phyloP scores from a whole-genome alignment of 2,329 filamentous ascomycete genomes.

The Exophiala mesophila region DNA sequence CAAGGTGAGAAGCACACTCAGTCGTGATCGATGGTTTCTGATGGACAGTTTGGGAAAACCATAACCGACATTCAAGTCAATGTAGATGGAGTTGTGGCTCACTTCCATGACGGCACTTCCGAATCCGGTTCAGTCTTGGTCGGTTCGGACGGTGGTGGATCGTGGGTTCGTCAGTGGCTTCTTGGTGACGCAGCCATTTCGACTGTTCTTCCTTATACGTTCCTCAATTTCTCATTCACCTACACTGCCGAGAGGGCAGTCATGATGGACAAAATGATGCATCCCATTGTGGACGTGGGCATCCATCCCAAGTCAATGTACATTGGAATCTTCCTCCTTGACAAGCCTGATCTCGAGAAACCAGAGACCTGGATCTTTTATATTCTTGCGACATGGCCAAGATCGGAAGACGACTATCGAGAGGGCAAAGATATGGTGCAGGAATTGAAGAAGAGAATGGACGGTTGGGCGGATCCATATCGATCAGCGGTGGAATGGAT shows the following conservation, averaged over 20 bases:
- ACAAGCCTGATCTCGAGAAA: conserved; percentile 21
- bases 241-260: conserved; percentile 21
- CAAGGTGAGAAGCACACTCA: too few relatives aligned
- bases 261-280: conserved; percentile 24
- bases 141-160: conserved; percentile 25
- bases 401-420: conserved; percentile 6
- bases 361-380: conserved; percentile 25
- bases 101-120: conserved; percentile 22
- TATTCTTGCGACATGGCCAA: conserved; percentile 20
- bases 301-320: conserved; percentile 24
- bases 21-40: too few relatives aligned
- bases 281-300: conserved; percentile 25
- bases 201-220: conserved; percentile 13
- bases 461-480: conserved; percentile 22
- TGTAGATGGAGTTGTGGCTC: conserved; percentile 16
- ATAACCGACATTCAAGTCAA: conserved; percentile 16
- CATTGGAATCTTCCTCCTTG: conserved; percentile 20
- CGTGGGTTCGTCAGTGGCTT: conserved; percentile 19
- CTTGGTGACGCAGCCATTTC: conserved; percentile 16
- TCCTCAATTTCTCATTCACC: conserved; percentile 20
- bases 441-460: conserved; percentile 21
- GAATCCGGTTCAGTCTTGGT: conserved; percentile 23
- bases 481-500: conserved; percentile 21
- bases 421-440: conserved; percentile 21
- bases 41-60: conserved; percentile 18